Conservation (phyloP, 352 stramenopile genomes). For the Thalassiosira ordinaria region DNA sequence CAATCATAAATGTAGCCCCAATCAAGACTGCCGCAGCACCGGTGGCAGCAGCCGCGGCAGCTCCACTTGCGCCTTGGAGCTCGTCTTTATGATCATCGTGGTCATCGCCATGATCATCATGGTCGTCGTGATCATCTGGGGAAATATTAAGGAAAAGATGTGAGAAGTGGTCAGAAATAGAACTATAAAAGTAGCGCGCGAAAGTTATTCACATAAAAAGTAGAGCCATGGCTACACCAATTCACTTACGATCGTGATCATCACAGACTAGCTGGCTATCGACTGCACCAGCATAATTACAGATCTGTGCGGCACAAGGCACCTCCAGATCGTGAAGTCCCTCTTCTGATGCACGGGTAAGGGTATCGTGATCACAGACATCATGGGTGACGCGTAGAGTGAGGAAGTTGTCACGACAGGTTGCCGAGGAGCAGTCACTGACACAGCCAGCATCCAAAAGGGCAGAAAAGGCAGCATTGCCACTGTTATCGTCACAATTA, state of each 20-base stretch:
- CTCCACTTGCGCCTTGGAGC: not conserved
- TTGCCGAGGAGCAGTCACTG: conserved; percentile 39
- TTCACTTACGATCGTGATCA: conserved; percentile 22
- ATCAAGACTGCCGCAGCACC: not conserved
- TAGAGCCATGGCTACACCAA: conserved; percentile 1
- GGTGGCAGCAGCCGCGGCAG: not conserved
- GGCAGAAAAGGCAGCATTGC: conserved; percentile 39
- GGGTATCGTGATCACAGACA: conserved; percentile 31
- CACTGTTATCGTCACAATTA: conserved; percentile 22
- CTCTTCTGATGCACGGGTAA: conserved; percentile 37
- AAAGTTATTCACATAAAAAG: too few species aligned
- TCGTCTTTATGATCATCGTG: too few species aligned
- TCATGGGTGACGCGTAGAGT: conserved; percentile 29
- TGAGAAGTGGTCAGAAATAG: too few species aligned
- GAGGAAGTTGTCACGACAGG: conserved; percentile 37
- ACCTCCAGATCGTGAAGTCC: conserved; percentile 50
- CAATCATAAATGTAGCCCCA: not conserved
- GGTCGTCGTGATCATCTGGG: not conserved
- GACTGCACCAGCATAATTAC: conserved; percentile 21
- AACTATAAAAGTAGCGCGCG: too few species aligned
- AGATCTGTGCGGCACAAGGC: conserved; percentile 28
- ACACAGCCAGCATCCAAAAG: conserved; percentile 36
- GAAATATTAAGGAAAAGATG: too few species aligned
- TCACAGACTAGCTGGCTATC: conserved; percentile 42
- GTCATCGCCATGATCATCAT: not conserved